A percentile compares a stretch with the other conserved stretches of the same genome.
Conservation (phyloP, 139 green algal genomes). For the Zygnema cylindricum region DNA sequence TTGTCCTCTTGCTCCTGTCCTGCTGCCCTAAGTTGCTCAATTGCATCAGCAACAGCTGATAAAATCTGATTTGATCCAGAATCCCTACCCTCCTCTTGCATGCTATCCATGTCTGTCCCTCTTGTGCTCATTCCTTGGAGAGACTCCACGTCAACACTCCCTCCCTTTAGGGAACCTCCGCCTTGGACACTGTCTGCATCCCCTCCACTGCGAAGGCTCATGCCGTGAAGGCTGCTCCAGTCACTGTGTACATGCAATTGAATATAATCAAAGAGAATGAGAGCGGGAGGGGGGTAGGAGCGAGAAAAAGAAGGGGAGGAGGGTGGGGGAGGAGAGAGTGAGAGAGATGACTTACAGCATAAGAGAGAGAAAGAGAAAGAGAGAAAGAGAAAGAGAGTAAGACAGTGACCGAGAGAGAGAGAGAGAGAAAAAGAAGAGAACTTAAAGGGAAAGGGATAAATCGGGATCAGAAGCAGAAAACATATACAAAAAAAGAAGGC, state of each 20-base stretch:
- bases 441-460: too few relatives aligned
- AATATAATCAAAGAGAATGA: slow-evolving; percentile 5
- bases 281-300: too few relatives aligned
- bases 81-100: slow-evolving; percentile 17
- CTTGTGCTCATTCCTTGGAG: slow-evolving; percentile 13
- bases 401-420: too few relatives aligned
- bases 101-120: slow-evolving; percentile 11
- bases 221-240: slow-evolving; percentile 19
- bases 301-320: too few relatives aligned
- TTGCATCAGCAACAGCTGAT: slow-evolving; percentile 37
- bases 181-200: slow-evolving; percentile 6
- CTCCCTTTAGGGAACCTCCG: background rate
- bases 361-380: too few relatives aligned
- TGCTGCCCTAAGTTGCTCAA: slow-evolving; percentile 38
- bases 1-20: slow-evolving; percentile 38
- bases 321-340: too few relatives aligned
- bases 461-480: too few relatives aligned
- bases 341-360: too few relatives aligned
- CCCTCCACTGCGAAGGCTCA: background rate
- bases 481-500: too few relatives aligned
- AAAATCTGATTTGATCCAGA: slow-evolving; percentile 26
- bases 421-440: too few relatives aligned
- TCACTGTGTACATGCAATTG: background rate
- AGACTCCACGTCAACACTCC: slow-evolving; percentile 1
- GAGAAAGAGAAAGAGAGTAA: too few relatives aligned